Percentiles rank a stretch among this genome's conserved stretches.
Conservation (phyloP, 2,329 filamentous ascomycete genomes). For the Xylaria sp. region DNA sequence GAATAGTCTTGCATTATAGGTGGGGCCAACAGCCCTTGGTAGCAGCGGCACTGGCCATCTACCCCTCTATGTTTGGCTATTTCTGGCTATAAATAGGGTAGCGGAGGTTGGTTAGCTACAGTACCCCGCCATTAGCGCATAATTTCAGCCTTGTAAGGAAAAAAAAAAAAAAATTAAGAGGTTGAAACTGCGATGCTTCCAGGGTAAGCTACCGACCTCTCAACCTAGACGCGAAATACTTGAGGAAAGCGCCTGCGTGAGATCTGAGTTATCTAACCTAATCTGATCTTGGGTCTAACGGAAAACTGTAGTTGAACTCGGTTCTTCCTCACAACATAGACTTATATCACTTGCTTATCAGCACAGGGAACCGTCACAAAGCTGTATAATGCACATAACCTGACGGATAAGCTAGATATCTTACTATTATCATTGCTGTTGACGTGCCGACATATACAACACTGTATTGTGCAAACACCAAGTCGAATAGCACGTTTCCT, state of each 20-base stretch:
- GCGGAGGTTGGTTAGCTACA: background rate
- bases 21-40: background rate
- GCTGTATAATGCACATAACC: background rate
- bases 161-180: background rate
- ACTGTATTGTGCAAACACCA: background rate
- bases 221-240: too few relatives aligned
- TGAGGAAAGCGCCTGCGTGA: too few relatives aligned
- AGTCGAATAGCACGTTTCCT: background rate
- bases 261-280: background rate
- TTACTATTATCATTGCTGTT: background rate
- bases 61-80: conserved; percentile 26
- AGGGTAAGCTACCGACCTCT: too few relatives aligned
- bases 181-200: too few relatives aligned
- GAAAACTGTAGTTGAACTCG: background rate
- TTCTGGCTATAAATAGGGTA: background rate
- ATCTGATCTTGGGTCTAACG: background rate
- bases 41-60: background rate
- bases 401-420: background rate
- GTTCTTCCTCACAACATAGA: too few relatives aligned
- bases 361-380: background rate
- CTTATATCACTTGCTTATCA: too few relatives aligned
- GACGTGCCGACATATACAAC: background rate
- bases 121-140: conserved; percentile 29
- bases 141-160: background rate
- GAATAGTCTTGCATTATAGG: conserved; percentile 9